phyloP scores from a whole-genome alignment of 1,284 basidiomycete species.

The Apiotrichum porosum region DNA sequence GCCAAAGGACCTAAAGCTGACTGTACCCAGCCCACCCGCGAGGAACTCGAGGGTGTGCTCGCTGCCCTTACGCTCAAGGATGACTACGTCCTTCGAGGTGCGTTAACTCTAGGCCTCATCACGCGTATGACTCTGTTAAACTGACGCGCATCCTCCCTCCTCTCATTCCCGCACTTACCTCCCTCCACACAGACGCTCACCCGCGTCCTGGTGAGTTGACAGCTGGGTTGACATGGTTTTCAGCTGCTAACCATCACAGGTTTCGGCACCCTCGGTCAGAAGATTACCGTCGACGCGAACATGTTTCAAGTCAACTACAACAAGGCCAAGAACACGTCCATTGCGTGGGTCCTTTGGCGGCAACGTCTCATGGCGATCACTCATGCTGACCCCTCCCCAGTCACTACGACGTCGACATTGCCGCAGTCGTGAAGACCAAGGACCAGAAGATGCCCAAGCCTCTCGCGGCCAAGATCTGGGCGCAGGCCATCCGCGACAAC shows the following conservation, averaged over 20 bases:
- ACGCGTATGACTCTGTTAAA: not conserved
- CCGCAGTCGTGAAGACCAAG: slow-evolving; percentile 11
- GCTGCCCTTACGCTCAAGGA: not conserved
- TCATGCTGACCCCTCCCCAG: slow-evolving; percentile 9
- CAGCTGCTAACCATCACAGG: no score
- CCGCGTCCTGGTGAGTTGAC: slow-evolving; percentile 12
- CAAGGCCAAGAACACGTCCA: slow-evolving; percentile 26
- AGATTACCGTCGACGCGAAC: slow-evolving; percentile 40
- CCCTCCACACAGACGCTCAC: slow-evolving; percentile 7
- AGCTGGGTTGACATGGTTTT: not conserved
- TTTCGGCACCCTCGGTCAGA: slow-evolving; percentile 33
- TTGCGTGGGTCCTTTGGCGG: slow-evolving; percentile 21
- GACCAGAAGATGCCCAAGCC: slow-evolving; percentile 36
- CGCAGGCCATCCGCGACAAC: slow-evolving; percentile 22
- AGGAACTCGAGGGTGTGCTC: not conserved
- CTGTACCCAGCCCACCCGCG: not conserved
- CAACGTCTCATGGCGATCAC: not conserved
- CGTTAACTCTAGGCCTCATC: not conserved
- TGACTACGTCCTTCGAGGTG: slow-evolving; percentile 9
- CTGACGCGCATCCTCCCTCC: not conserved
- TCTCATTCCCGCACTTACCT: no score
- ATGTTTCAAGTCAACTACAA: slow-evolving; percentile 39
- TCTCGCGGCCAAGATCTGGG: slow-evolving; percentile 38
- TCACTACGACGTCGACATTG: slow-evolving; percentile 17
- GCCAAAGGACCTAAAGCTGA: not conserved